Base-by-base conservation (phyloP, 352 stramenopile species). In the Globisporangium paroecandrum region DNA sequence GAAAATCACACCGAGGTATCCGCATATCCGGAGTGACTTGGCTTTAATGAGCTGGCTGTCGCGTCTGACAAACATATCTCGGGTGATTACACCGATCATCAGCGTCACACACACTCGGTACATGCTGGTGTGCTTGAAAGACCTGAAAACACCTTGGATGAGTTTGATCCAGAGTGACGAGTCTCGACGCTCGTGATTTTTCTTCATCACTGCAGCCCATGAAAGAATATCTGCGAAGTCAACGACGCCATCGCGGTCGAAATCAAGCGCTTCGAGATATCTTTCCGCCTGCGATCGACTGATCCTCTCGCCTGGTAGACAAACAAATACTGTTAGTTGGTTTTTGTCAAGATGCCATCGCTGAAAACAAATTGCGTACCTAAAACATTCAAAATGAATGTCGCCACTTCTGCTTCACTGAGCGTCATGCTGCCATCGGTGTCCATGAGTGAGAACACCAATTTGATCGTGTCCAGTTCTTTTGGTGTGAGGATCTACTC, bases 391-490 rank as follows among this genome's bases (percentile, higher is more conserved):
- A 83, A 74, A 41, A 95, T 85, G 46, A 93, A 95, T 10, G 83
- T 76, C 6, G 71, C 73, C 34, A 95, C 72, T 59, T 95, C 85
- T 3, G 65, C 46, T 1, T 71, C 74, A 34, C 65, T 85, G 15
- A 95, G 67, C 22, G 78, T 78, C 69, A 91, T 85, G 34, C 78
- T 90, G 3, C 87, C 85, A 38, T 93, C 83, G 7, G 82, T 87
- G 65, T 95, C 87, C 66, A 95, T 85, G 6, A 95, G 71, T 18
- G 83, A 90, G 56, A 95, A 95, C 36, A 90, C 84, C 1, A 95
- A 66, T 63, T 95, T 95, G 24, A 91, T 73, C 59, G 84, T 89
- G 43, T 95, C 83, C 6, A 95, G 73, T 65, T 95, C 85, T 63
- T 83, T 60, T 13, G 71, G 59, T 4, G 76, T 76, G n/a, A 95